Evolutionary conservation across 768 basidiomycete genomes (phyloP), one percentile per base, ranked within the genome.

Genomic region (Rhizopogon rudus): DNA sequence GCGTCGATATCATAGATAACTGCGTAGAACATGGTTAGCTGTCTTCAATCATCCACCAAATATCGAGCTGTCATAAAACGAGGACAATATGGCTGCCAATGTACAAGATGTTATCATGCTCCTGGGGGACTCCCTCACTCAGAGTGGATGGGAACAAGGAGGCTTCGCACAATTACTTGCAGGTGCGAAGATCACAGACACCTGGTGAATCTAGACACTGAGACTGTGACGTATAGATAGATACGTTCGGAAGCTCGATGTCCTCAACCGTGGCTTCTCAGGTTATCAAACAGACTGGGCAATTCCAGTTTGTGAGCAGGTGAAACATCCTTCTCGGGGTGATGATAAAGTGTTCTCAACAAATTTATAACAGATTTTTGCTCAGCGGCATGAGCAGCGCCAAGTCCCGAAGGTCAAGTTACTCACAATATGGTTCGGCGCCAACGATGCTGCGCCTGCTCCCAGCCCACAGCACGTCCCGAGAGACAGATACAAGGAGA

Each of bases 261-360:
- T 97, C 17, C 60, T 96, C 58, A 96, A 96, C 65, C 83, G 93
- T 46, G 94, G 94, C 1, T 75, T 86, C 31, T 77, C 81, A 31
- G 93, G 93, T 3, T 97, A 95, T 71, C 94, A 90, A 64, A 87
- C 91, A 1, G 83, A 87, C 35, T 95, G 93, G 93, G 86, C 78
- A 6, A 71, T 93, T 39, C 88, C 90, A 3, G 79, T 92, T 29
- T 81, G 95, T 54, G 79, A 89, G 63, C 84, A 87, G 78, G 90
- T 86, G 57, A 58, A 44, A 50, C 17, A 12, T 0, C 14, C 1
- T 14, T 16, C 16, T 37, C 17, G 9, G 16, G 6, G 22, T 6
- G 20, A 37, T 3, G 5, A 2, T 16, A 37, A 37, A 37, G 35
- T 13, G 35, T 37, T 37, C 35, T 48, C 22, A 49, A 17, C 5